Percentiles rank a stretch among this genome's conserved stretches.
Evolutionary conservation across 129 eudicot species (phyloP).

Genomic region (Glebionis coronaria): DNA sequence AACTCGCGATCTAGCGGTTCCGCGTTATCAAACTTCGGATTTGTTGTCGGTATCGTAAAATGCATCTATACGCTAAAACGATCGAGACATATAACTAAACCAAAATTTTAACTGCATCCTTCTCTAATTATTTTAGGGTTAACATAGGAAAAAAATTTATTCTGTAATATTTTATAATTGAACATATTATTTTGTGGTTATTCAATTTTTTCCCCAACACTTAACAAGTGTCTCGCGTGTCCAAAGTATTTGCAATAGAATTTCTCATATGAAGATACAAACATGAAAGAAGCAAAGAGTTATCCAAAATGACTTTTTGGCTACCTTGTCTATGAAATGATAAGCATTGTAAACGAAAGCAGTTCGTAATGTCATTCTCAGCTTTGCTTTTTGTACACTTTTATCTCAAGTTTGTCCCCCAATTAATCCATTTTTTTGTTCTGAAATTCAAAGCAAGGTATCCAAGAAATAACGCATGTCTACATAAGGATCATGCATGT

Average conservation of each 20-base stretch:
- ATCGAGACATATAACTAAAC: too few relatives aligned
- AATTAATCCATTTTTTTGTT: slow-evolving; percentile 18
- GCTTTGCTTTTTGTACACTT: slow-evolving; percentile 24
- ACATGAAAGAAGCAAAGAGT: slow-evolving; percentile 9
- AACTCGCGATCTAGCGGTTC: too few relatives aligned
- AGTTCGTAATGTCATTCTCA: slow-evolving; percentile 29
- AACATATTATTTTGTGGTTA: too few relatives aligned
- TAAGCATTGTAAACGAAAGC: slow-evolving; percentile 21
- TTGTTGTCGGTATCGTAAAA: too few relatives aligned
- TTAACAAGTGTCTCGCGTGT: background rate
- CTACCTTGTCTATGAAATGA: slow-evolving; percentile 20
- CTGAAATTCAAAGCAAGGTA: slow-evolving; percentile 29
- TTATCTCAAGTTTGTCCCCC: slow-evolving; percentile 33
- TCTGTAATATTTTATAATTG: too few relatives aligned
- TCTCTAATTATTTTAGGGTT: too few relatives aligned
- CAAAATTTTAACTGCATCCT: too few relatives aligned
- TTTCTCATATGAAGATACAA: background rate
- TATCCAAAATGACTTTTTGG: slow-evolving; percentile 8
- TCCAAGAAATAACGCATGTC: slow-evolving; percentile 28
- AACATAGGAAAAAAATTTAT: too few relatives aligned
- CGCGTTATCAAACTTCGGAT: too few relatives aligned
- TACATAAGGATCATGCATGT: slow-evolving; percentile 22
- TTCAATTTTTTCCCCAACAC: too few relatives aligned
- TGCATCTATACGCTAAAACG: too few relatives aligned
- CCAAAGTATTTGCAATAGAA: too few relatives aligned